Percentiles rank a stretch among this genome's conserved stretches.
These are phyloP conservation scores for Daldinia concentrica DNA, from an alignment of 495 filamentous ascomycete genomes.

Conservation along the genomic window DNA sequence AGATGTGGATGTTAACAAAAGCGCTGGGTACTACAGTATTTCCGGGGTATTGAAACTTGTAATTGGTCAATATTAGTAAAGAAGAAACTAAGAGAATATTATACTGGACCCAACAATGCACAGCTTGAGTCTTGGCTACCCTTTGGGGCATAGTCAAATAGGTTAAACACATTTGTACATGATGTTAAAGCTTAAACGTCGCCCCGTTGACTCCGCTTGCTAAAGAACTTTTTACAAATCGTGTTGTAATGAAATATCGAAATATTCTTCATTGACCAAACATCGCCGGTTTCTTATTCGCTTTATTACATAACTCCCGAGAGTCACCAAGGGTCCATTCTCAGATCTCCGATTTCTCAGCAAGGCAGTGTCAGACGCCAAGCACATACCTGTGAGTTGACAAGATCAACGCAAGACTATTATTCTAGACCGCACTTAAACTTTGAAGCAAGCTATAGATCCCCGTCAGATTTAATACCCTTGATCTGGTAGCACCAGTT, in stretches of 20 bases:
- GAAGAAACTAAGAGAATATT: slow-evolving; percentile 3
- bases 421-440: not conserved
- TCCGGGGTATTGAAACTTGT: not conserved
- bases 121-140: slow-evolving; percentile 47
- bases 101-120: slow-evolving; percentile 35
- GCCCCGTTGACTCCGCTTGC: slow-evolving; percentile 10
- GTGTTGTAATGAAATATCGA: slow-evolving; percentile 12
- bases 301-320: not conserved
- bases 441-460: slow-evolving; percentile 4
- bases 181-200: slow-evolving; percentile 8
- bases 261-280: slow-evolving; percentile 3
- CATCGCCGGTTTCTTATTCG: slow-evolving; percentile 13
- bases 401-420: not conserved
- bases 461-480: not conserved
- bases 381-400: not conserved
- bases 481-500: not conserved
- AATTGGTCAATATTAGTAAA: slow-evolving; percentile 10
- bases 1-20: slow-evolving; percentile 12
- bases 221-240: slow-evolving; percentile 27
- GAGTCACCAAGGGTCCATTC: not conserved
- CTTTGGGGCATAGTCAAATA: slow-evolving; percentile 48
- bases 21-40: not conserved
- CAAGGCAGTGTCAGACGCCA: not conserved
- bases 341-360: not conserved
- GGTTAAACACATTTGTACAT: slow-evolving; percentile 34